These are phyloP conservation scores for Ophiocordyceps camponoti-saundersi DNA, from an alignment of 2,329 filamentous ascomycete genomes.

Conservation along the genomic window DNA sequence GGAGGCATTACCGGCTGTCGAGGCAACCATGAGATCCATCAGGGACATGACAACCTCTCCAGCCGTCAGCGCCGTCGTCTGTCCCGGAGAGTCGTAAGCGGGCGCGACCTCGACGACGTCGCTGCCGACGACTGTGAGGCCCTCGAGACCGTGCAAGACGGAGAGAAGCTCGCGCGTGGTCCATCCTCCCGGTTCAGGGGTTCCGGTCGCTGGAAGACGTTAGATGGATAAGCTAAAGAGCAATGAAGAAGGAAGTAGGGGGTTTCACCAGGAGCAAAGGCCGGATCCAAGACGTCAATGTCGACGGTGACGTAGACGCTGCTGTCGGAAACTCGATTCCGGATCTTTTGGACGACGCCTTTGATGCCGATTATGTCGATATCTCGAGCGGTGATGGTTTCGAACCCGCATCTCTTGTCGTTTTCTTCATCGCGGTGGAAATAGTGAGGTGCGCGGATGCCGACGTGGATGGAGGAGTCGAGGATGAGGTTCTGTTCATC, in stretches of 20 bases:
- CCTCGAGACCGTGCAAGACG: constrained; percentile 61
- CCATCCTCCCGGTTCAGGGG: constrained; percentile 75
- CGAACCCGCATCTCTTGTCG: constrained; percentile 8
- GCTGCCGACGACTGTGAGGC: constrained; percentile 63
- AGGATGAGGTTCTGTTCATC: constrained; percentile 32
- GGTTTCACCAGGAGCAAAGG: constrained; percentile 7
- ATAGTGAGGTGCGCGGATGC: constrained; percentile 56
- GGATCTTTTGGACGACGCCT: constrained; percentile 49
- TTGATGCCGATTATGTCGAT: constrained; percentile 60
- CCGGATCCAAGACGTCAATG: constrained; percentile 66
- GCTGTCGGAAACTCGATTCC: constrained; percentile 50
- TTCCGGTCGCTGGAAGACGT: constrained; percentile 46
- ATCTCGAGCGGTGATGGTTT: constrained; percentile 24
- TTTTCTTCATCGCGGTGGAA: constrained; percentile 17
- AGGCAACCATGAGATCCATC: constrained; percentile 7
- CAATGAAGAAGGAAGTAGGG: neutral
- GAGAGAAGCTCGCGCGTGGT: constrained; percentile 68
- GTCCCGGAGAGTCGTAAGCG: constrained; percentile 60
- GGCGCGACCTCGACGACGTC: constrained; percentile 78
- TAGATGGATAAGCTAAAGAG: no score
- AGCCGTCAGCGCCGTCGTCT: constrained; percentile 63
- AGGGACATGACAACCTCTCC: constrained; percentile 47
- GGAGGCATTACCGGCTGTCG: neutral
- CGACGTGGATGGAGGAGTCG: constrained; percentile 60
- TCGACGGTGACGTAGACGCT: constrained; percentile 62